These are phyloP conservation scores for Aphanomyces astaci DNA, from an alignment of 352 stramenopile species.

Conservation along the genomic window DNA sequence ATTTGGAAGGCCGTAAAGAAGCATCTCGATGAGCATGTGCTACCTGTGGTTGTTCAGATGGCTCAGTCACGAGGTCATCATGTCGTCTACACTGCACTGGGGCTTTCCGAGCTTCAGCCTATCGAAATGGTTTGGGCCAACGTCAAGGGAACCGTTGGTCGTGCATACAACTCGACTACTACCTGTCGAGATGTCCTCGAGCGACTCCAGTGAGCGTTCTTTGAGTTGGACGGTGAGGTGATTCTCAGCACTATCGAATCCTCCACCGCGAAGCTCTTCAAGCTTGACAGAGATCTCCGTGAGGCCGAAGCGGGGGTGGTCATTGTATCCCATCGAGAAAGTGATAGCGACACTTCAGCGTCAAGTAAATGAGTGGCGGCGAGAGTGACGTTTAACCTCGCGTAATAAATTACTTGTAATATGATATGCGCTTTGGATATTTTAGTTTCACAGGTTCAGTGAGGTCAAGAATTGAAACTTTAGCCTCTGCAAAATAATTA, in stretches of 20 bases:
- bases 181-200: slow-evolving; percentile 16
- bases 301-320: neutral
- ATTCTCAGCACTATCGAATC: neutral
- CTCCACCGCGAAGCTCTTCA: neutral
- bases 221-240: neutral
- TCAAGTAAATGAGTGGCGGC: neutral
- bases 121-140: slow-evolving; percentile 23
- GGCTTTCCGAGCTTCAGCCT: slow-evolving; percentile 22
- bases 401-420: neutral
- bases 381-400: neutral
- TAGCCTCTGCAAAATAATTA: neutral
- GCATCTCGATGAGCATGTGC: slow-evolving; percentile 13
- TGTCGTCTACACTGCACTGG: slow-evolving; percentile 17
- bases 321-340: neutral
- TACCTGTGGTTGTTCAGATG: neutral
- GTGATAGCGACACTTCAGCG: neutral
- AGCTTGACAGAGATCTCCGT: neutral
- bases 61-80: slow-evolving; percentile 1
- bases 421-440: neutral
- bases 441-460: neutral
- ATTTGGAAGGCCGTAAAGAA: neutral
- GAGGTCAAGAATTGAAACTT: neutral
- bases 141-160: slow-evolving; percentile 19
- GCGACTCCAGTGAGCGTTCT: slow-evolving; percentile 1
- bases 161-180: neutral